These are phyloP conservation scores for Quercus gilva DNA, from an alignment of 306 rosid genomes.

Conservation along the genomic window DNA sequence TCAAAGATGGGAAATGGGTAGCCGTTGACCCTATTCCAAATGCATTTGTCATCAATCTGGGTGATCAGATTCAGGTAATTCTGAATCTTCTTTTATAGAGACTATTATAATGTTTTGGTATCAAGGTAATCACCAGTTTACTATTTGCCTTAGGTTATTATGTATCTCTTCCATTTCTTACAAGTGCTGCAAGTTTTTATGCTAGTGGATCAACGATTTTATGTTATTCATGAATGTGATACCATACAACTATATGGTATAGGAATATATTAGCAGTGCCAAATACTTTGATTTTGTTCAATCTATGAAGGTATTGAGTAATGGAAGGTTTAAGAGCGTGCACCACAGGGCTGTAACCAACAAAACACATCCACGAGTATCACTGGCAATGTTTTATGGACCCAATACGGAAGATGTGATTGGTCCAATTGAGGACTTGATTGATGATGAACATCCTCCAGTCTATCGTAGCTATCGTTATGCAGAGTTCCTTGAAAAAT, in stretches of 20 bases:
- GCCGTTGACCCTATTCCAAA: slow-evolving; percentile 32
- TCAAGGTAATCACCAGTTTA: too few species aligned
- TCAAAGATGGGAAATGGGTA: slow-evolving; percentile 50
- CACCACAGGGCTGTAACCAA: slow-evolving; percentile 53
- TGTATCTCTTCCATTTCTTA: too few species aligned
- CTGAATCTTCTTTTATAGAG: too few species aligned
- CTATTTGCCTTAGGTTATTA: too few species aligned
- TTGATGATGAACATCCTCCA: slow-evolving; percentile 38
- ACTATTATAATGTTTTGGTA: too few species aligned
- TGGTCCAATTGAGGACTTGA: slow-evolving; percentile 42
- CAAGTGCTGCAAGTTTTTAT: too few species aligned
- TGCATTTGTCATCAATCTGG: slow-evolving; percentile 48
- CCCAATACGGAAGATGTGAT: slow-evolving; percentile 29
- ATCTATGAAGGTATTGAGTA: slow-evolving; percentile 35
- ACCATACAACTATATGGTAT: neutral
- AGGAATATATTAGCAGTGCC: too few species aligned
- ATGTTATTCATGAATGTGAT: too few species aligned
- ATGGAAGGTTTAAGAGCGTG: slow-evolving; percentile 55
- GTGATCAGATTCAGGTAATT: slow-evolving; percentile 55
- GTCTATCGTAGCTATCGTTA: slow-evolving; percentile 22
- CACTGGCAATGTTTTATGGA: slow-evolving; percentile 49
- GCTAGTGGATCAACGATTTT: too few species aligned
- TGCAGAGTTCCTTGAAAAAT: slow-evolving; percentile 36
- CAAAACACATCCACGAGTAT: slow-evolving; percentile 18
- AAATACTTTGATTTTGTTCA: neutral